Evolutionary conservation across 2,329 filamentous ascomycete genomes (phyloP), one percentile per base, ranked within the genome.

Genomic region (Colletotrichum incanum): DNA sequence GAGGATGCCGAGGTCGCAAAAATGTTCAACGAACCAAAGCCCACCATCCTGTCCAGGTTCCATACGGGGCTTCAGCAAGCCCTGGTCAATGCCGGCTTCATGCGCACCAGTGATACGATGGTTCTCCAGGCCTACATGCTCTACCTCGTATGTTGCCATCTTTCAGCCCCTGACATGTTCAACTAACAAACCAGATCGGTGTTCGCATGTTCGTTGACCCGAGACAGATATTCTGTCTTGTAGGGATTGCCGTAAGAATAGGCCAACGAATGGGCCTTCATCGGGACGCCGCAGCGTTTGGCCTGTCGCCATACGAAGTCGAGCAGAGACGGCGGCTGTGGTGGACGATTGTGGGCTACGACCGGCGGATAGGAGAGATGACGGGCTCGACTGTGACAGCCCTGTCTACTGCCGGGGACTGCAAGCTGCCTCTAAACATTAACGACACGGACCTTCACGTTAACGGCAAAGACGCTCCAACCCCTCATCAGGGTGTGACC

Each of bases 281-380:
- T 74, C 87, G 85, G 49, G 92, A 94, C 77, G 85, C 88, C 1
- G 83, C 82, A 1, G 84, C 88, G 67, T 87, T 87, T 63, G 76
- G 79, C 73, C 76, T 90, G 3, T 83, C 81, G 4, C 87, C 84
- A 41, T 93, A 91, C 65, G 92, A 94, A 76, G 87, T 89, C 4
- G 92, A 94, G 80, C 88, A 93, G 80, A 88, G 92, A n/a, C 88
- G 92, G 61, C 86, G 93, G 47, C 82, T 94, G 1, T 94, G 92
- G 92, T 94, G 92, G 92, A 89, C 90, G 41, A 84, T 95, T 20
- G 86, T 92, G 18, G 84, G 90, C 34, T 92, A 93, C 74, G 93
- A 95, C 79, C 86, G 88, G 72, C 90, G 93, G 28, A 88, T 93
- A 47, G 87, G 90, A 68, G 92, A 94, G 78, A 88, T 94, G 79